Percentiles rank a stretch among this genome's conserved stretches.
Evolutionary conservation across 2,329 filamentous ascomycete genomes (phyloP).

Genomic region (Kalaharituber pfeilii): DNA sequence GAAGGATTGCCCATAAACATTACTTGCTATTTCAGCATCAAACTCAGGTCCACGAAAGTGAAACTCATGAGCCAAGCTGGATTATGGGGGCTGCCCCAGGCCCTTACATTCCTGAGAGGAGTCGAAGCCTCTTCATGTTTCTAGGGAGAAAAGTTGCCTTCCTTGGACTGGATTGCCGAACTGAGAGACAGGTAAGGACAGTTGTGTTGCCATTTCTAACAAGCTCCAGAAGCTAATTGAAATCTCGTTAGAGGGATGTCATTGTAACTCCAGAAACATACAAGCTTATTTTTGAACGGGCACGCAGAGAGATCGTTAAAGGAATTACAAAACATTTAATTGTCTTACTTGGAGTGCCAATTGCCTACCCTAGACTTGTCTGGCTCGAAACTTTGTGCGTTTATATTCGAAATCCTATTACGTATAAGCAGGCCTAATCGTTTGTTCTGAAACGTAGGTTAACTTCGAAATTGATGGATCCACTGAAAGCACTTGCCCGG

Average conservation of each 20-base stretch:
- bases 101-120: slow-evolving; percentile 75
- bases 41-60: slow-evolving; percentile 62
- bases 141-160: slow-evolving; percentile 65
- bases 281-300: slow-evolving; percentile 70
- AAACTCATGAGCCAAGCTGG: slow-evolving; percentile 80
- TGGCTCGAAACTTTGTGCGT: slow-evolving; percentile 54
- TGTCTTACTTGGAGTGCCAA: slow-evolving; percentile 67
- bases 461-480: slow-evolving; percentile 71
- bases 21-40: slow-evolving; percentile 99
- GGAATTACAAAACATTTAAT: slow-evolving; percentile 80
- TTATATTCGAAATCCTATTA: background rate
- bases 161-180: slow-evolving; percentile 76
- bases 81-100: slow-evolving; percentile 61
- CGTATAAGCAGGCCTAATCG: slow-evolving; percentile 33
- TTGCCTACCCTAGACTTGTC: slow-evolving; percentile 62
- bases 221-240: slow-evolving; percentile 19
- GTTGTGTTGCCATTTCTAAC: too few relatives aligned
- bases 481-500: slow-evolving; percentile 73
- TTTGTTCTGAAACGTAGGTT: slow-evolving; percentile 42
- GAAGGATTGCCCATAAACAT: slow-evolving; percentile 90
- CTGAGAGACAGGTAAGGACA: slow-evolving; percentile 52
- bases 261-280: slow-evolving; percentile 67
- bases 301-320: slow-evolving; percentile 62
- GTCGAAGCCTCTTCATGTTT: slow-evolving; percentile 69
- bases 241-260: slow-evolving; percentile 41